A percentile compares a stretch with the other conserved stretches of the same genome.
Conservation (phyloP, 805 yeast species). For the Pichia rugopelliculosa region DNA sequence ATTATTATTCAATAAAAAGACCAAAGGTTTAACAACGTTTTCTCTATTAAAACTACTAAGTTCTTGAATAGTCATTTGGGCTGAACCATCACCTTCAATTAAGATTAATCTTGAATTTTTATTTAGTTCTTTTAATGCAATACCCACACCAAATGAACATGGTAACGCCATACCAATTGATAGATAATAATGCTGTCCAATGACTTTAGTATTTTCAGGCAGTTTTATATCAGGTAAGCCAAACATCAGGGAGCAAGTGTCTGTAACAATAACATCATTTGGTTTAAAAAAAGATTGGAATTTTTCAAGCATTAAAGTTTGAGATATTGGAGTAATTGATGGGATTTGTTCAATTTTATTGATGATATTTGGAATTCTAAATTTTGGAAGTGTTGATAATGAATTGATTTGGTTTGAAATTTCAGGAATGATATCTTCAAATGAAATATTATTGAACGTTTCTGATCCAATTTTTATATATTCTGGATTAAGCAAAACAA, state of each 20-base stretch:
- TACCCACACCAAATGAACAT: slow-evolving; percentile 72
- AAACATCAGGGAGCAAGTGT: slow-evolving; percentile 80
- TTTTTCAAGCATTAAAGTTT: slow-evolving; percentile 35
- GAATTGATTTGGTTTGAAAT: slow-evolving; percentile 33
- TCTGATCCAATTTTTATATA: slow-evolving; percentile 41
- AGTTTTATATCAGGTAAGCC: slow-evolving; percentile 62
- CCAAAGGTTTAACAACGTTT: slow-evolving; percentile 59
- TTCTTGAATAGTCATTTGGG: slow-evolving; percentile 92
- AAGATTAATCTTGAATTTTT: slow-evolving; percentile 47
- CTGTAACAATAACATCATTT: slow-evolving; percentile 67
- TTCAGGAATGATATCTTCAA: slow-evolving; percentile 39
- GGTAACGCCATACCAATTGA: slow-evolving; percentile 90
- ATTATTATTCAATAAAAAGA: slow-evolving; percentile 71
- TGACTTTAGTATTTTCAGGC: slow-evolving; percentile 42
- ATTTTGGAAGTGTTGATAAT: slow-evolving; percentile 6
- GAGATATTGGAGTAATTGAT: slow-evolving; percentile 36
- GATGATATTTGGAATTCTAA: slow-evolving; percentile 9
- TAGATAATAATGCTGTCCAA: slow-evolving; percentile 70
- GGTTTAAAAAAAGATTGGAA: slow-evolving; percentile 34
- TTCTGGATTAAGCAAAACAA: slow-evolving; percentile 47
- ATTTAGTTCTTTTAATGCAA: slow-evolving; percentile 56
- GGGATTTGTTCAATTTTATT: slow-evolving; percentile 17
- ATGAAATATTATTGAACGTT: slow-evolving; percentile 38
- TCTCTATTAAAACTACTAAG: slow-evolving; percentile 28
- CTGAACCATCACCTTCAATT: slow-evolving; percentile 89